phyloP scores from a whole-genome alignment of 2,329 filamentous ascomycete species.

The Pyrenophora tritici-repentis region DNA sequence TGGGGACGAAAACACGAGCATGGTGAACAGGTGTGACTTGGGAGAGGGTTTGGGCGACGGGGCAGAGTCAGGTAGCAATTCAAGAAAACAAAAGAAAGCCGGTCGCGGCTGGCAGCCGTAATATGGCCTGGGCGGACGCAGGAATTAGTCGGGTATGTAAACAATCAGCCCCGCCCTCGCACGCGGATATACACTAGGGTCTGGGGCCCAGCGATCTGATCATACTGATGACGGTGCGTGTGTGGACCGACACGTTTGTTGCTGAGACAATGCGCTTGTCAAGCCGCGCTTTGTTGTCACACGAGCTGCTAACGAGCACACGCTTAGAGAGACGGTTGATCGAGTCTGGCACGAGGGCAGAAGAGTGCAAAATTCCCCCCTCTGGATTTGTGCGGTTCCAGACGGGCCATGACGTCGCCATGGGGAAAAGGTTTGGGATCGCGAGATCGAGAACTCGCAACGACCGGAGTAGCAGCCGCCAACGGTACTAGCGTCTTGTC shows the following conservation, averaged over 20 bases:
- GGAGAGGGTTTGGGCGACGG: conserved; percentile 3
- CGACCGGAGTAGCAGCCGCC: conserved; percentile 9
- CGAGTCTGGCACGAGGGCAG: neutral
- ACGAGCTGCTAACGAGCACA: conserved; percentile 6
- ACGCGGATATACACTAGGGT: conserved; percentile 18
- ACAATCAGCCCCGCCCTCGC: conserved; percentile 22
- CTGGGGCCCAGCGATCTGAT: conserved; percentile 20
- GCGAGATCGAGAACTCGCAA: conserved; percentile 25
- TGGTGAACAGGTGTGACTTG: conserved; percentile 24
- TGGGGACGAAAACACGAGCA: conserved; percentile 32
- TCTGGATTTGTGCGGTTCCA: conserved; percentile 6
- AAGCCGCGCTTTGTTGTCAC: conserved; percentile 17
- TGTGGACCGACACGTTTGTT: conserved; percentile 22
- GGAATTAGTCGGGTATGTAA: conserved; percentile 16
- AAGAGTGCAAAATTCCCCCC: neutral
- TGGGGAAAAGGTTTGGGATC: conserved; percentile 13
- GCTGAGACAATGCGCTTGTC: conserved; percentile 13
- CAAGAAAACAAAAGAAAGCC: conserved; percentile 11
- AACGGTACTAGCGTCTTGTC: conserved; percentile 15
- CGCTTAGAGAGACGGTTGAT: neutral
- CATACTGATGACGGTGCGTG: conserved; percentile 27
- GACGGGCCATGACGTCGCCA: conserved; percentile 11
- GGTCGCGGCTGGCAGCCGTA: conserved; percentile 14
- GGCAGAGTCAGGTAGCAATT: conserved; percentile 4
- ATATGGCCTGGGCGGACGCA: conserved; percentile 12